Conservation (phyloP, 129 eudicot species). For the Cynara cardunculus region DNA sequence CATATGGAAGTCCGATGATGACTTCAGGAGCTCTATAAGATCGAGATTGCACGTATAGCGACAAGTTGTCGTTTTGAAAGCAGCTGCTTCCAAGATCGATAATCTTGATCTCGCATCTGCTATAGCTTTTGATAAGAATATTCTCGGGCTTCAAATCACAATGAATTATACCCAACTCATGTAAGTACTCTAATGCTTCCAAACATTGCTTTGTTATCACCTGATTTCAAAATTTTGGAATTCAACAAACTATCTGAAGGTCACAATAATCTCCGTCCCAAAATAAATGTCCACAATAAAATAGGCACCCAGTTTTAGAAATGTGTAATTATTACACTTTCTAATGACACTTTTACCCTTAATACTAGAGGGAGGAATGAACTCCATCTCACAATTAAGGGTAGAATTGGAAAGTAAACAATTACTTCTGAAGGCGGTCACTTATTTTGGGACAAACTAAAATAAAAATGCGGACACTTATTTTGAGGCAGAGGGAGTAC, state of each 20-base stretch:
- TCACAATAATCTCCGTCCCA: background rate
- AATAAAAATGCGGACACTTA: background rate
- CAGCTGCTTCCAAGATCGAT: constrained; percentile 99
- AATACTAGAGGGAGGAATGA: background rate
- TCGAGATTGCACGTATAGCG: constrained; percentile 90
- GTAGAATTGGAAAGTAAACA: background rate
- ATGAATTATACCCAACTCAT: constrained; percentile 83
- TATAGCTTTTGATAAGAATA: constrained; percentile 82
- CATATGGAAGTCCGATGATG: constrained; percentile 83
- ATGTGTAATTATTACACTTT: background rate
- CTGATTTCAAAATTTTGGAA: constrained; percentile 38
- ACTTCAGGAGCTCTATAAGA: constrained; percentile 99
- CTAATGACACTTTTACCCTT: background rate
- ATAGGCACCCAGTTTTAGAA: background rate
- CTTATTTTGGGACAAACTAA: background rate
- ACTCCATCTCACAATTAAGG: background rate
- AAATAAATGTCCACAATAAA: background rate
- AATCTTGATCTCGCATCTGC: constrained; percentile 88
- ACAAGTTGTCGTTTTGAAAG: constrained; percentile 72
- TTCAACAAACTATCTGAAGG: constrained; percentile 7
- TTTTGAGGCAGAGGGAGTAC: background rate
- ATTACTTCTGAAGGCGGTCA: background rate
- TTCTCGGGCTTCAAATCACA: constrained; percentile 98
- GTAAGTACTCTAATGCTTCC: constrained; percentile 85
- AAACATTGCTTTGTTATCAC: constrained; percentile 77